These are phyloP conservation scores for Amanita rimosa DNA, from an alignment of 768 basidiomycete genomes.

Conservation along the genomic window DNA sequence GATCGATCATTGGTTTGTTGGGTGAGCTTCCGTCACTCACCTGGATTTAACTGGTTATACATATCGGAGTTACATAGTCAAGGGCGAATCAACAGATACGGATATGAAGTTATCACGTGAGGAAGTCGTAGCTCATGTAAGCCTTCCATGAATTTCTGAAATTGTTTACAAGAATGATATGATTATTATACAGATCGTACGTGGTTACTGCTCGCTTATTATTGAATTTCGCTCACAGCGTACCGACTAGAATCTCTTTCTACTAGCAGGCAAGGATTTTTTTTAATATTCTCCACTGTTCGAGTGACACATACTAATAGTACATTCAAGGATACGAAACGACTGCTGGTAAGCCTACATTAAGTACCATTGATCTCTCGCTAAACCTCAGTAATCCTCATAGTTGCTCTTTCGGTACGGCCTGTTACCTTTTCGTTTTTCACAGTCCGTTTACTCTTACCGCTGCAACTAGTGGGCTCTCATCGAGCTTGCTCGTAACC, in stretches of 20 bases:
- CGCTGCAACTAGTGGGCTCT: slow-evolving; percentile 12
- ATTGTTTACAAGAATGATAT: background rate
- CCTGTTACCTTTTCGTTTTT: background rate
- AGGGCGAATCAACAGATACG: slow-evolving; percentile 17
- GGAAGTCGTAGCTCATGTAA: slow-evolving; percentile 29
- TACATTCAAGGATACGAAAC: slow-evolving; percentile 11
- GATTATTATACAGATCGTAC: background rate
- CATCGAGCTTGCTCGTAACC: slow-evolving; percentile 13
- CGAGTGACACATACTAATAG: background rate
- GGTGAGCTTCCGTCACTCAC: slow-evolving; percentile 8
- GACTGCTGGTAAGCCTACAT: background rate
- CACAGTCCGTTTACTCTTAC: background rate
- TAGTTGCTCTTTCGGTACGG: background rate
- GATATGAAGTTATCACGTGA: slow-evolving; percentile 22
- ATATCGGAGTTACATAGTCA: slow-evolving; percentile 16
- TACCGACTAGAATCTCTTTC: slow-evolving; percentile 9
- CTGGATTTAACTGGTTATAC: background rate
- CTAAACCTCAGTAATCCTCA: background rate
- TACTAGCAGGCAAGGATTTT: slow-evolving; percentile 7
- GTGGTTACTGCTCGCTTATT: background rate
- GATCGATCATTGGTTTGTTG: slow-evolving; percentile 16
- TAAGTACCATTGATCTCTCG: background rate
- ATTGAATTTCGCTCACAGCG: background rate
- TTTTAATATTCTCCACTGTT: background rate
- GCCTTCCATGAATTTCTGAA: background rate